Percentiles rank a stretch among this genome's conserved stretches.
These are phyloP conservation scores for Acer saccharum DNA, from an alignment of 345 rosid species.

Conservation along the genomic window DNA sequence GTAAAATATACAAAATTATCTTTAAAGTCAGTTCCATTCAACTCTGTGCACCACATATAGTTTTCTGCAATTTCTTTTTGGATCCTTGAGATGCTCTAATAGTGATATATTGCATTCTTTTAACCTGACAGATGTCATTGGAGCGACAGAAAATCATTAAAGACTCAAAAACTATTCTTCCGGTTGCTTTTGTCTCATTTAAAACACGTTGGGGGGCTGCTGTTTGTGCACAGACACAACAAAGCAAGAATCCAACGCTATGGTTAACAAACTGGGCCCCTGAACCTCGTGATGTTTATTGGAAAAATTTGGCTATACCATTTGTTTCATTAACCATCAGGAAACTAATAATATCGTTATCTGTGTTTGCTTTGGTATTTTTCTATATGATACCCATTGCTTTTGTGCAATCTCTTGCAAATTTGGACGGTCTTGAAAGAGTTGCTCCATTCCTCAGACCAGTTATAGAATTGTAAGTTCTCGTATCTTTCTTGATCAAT, in stretches of 20 bases:
- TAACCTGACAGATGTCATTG: conserved; percentile 58
- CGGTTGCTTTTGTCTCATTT: conserved; percentile 90
- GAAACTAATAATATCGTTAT: conserved; percentile 64
- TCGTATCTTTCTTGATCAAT: not conserved
- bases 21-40: conserved; percentile 5
- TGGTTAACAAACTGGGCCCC: conserved; percentile 98
- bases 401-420: conserved; percentile 98
- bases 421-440: conserved; percentile 80
- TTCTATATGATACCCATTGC: conserved; percentile 99
- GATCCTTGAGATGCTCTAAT: conserved; percentile 7
- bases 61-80: conserved; percentile 8
- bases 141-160: conserved; percentile 74
- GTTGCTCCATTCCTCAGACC: conserved; percentile 98
- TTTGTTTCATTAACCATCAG: conserved; percentile 83
- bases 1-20: not conserved
- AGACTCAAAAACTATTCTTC: conserved; percentile 69
- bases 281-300: conserved; percentile 94
- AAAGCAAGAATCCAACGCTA: conserved; percentile 84
- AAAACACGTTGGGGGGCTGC: conserved; percentile 98
- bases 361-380: conserved; percentile 85
- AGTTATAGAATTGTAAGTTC: conserved; percentile 72
- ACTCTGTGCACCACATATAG: conserved; percentile 4
- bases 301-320: conserved; percentile 92
- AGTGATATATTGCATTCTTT: conserved; percentile 5
- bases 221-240: conserved; percentile 97